Conservation (phyloP, 345 rosid genomes). For the Eucalyptus polyanthemos region DNA sequence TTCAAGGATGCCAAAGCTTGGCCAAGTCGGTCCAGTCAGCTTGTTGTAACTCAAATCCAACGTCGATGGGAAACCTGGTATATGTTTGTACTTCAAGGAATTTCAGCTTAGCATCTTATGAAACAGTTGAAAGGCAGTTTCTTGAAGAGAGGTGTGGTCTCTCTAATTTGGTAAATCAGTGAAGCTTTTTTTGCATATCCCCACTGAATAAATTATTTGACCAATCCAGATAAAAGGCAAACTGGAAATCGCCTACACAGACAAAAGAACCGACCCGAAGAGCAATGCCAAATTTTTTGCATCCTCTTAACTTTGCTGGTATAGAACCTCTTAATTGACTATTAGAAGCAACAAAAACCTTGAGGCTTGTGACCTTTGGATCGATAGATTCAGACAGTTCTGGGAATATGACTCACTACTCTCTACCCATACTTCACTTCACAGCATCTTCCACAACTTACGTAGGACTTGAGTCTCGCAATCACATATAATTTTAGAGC, state of each 20-base stretch:
- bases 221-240: conserved; percentile 13
- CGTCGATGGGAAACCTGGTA: background rate
- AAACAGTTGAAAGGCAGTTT: background rate
- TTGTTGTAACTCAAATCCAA: conserved; percentile 1
- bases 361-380: background rate
- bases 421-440: no score
- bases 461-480: no score
- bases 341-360: background rate
- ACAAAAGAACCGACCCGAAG: background rate
- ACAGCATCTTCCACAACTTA: no score
- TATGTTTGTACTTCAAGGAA: background rate
- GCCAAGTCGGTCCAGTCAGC: conserved; percentile 3
- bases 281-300: background rate
- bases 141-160: background rate
- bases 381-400: background rate
- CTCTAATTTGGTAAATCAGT: background rate
- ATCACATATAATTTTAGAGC: no score
- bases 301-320: background rate
- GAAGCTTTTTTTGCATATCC: conserved; percentile 9
- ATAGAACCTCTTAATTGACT: background rate
- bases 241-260: background rate
- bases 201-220: conserved; percentile 16
- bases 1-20: conserved; percentile 1
- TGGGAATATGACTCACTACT: background rate
- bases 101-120: background rate